Percentiles rank a stretch among this genome's conserved stretches.
These are phyloP conservation scores for Podila verticillata DNA, from an alignment of 192 early-diverging fungal genomes.

Conservation along the genomic window DNA sequence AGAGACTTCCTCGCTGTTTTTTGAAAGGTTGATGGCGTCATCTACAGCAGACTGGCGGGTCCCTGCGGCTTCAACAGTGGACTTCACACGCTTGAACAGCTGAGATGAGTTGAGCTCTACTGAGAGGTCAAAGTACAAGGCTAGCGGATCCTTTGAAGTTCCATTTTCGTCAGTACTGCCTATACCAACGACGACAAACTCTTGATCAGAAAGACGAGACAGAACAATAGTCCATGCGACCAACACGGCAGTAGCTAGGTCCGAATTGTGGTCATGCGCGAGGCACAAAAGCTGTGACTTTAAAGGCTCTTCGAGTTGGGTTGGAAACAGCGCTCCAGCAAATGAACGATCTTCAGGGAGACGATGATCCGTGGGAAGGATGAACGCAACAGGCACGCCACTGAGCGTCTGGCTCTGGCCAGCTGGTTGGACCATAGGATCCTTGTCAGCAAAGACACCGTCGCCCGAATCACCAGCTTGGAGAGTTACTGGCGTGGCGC, in stretches of 20 bases:
- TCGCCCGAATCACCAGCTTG: too few species aligned
- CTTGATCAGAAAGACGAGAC: constrained; percentile 3
- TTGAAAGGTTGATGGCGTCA: not conserved
- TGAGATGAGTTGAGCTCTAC: not conserved
- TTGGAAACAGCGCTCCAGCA: not conserved
- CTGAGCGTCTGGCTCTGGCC: too few species aligned
- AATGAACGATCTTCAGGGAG: not conserved
- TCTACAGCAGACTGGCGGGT: not conserved
- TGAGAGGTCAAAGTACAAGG: not conserved
- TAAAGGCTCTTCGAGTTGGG: not conserved
- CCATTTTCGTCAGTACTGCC: constrained; percentile 2
- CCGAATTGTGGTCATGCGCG: not conserved
- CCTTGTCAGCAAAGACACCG: too few species aligned
- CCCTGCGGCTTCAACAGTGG: not conserved
- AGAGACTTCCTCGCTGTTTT: not conserved
- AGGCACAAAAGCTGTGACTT: not conserved
- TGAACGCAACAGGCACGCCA: too few species aligned
- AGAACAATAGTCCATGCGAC: not conserved
- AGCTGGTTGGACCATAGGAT: too few species aligned
- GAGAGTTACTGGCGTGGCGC: too few species aligned
- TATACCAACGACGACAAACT: not conserved
- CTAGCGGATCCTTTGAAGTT: not conserved
- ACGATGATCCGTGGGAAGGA: constrained; percentile 5
- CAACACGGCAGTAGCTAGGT: not conserved
- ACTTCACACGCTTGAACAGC: not conserved